Evolutionary conservation across 352 stramenopile species (phyloP), one percentile per base, ranked within the genome.

Genomic region (Phytophthora idaei): DNA sequence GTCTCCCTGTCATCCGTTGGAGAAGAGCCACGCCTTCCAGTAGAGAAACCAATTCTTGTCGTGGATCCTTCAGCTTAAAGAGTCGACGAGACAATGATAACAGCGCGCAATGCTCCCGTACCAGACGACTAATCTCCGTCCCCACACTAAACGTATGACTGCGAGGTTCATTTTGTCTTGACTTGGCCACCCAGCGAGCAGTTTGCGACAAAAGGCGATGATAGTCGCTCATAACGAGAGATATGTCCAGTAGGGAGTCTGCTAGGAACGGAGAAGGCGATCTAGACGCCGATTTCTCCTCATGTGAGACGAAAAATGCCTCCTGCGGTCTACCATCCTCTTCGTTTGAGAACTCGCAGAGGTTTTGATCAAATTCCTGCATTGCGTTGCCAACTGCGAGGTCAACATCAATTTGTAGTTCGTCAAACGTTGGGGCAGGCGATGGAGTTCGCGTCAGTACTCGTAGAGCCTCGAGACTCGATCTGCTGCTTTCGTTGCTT

Each of bases 221-320:
- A 53, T 90, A 80, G 28, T 92, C 83, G n/a, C 60, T 90, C 81
- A 92, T 89, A 14, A 92, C 81, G 25, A 92, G 81, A 15, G 83
- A 90, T 46, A 92, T 92, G 44, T 90, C 83, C 48, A 89, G 60
- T 9, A 92, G 62, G 15, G 83, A 87, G 29, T 89, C 76, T 14
- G 81, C 74, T 15, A 92, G 61, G 27, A 78, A 78, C 4, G 73
- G 52, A 1, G 64, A 68, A 9, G 67, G 65, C 3, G 67, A 57
- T 0, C 61, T 46, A 21, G 65, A 63, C 9, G 39, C 48, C 3
- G 29, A 28, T 29, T 67, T 50, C 7, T 37, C 39, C 4, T 41
- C 27, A 7, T 36, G 12, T 7, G 37, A 49, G 28, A 28, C 41
- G 25, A 69, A 69, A 48, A 58, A 58, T 4, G 14, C 56, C 5